Base-by-base conservation (phyloP, 345 rosid genomes). In the Gossypium longicalyx region DNA sequence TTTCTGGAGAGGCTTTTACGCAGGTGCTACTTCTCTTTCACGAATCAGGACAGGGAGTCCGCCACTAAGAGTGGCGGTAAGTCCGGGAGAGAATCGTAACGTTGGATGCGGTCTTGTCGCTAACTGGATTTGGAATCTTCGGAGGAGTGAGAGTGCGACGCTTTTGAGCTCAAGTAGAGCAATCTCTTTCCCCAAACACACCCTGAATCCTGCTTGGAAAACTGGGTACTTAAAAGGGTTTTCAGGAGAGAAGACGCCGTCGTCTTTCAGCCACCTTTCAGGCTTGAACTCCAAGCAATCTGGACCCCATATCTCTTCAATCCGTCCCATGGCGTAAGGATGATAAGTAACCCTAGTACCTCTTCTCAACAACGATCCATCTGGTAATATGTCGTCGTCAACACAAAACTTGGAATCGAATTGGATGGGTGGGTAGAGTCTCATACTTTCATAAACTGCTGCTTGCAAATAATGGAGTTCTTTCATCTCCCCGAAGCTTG, bases 331-430 rank as follows among this genome's bases (percentile, higher is more conserved):
- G 0, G 95, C 96, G 38, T 90, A 92, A 0, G 93, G 85, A 66
- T 90, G 95, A 73, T 92, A 92, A 1, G 93, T 90, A 15, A 90
- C 97, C 60, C 90, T 82, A 1, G 92, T 89, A 44, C 97, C 96
- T 34, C 71, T 80, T 59, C 68, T 85, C 27, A 92, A 89, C 19
- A 70, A 72, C 4, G 86, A 89, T 17, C 90, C 90, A 27, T 87
- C 93, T 0, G 93, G 90, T 20, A 87, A 62, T 6, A 67, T 25
- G 48, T 85, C 90, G 51, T 89, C 82, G 5, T 74, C 62, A 67
- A 19, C 34, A 61, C 86, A 83, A 12, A 85, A 89, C 74, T 87
- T 89, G 0, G 90, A 89, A 69, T 89, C 89, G 58, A 87, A 87
- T 60, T 87, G 93, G 7, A 89, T 75, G 0, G 93, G 93, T 1